A percentile compares a stretch with the other conserved stretches of the same genome.
These are phyloP conservation scores for Pseudogymnoascus sp. DNA, from an alignment of 2,329 filamentous ascomycete genomes.

Conservation along the genomic window DNA sequence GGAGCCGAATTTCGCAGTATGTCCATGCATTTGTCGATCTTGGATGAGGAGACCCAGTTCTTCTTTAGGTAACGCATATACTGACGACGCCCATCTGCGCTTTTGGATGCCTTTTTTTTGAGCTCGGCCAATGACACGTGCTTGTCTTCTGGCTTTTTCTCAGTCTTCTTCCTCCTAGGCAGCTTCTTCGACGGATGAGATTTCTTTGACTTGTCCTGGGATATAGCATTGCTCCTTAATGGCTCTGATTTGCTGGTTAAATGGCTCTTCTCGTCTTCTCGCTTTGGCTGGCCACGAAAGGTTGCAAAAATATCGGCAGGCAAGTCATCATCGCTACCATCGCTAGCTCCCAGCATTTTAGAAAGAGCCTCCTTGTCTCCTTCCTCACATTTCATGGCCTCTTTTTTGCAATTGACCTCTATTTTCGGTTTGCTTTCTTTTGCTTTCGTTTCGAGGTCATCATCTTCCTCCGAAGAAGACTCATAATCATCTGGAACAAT, in stretches of 20 bases:
- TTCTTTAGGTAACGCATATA: constrained; percentile 69
- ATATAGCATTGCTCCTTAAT: background rate
- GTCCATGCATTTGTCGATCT: constrained; percentile 34
- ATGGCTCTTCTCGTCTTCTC: constrained; percentile 5
- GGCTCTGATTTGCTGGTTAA: background rate
- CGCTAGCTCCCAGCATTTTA: background rate
- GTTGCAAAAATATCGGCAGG: constrained; percentile 1
- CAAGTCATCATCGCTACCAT: constrained; percentile 3
- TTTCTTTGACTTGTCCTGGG: constrained; percentile 3
- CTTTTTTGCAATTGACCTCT: background rate
- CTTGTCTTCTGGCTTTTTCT: constrained; percentile 26
- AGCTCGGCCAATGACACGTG: constrained; percentile 53
- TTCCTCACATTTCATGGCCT: background rate
- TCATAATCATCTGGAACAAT: constrained; percentile 44
- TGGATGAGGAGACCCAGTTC: constrained; percentile 67
- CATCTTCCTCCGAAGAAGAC: constrained; percentile 22
- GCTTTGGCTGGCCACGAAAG: background rate
- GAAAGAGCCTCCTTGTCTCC: background rate
- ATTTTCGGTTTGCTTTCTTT: background rate
- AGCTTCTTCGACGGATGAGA: constrained; percentile 10
- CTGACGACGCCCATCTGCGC: constrained; percentile 52
- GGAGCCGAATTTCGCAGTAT: constrained; percentile 31
- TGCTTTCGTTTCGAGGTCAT: constrained; percentile 15
- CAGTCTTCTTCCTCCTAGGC: constrained; percentile 20
- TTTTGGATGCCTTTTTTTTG: constrained; percentile 59